These are phyloP conservation scores for Pluteus cervinus DNA, from an alignment of 768 basidiomycete genomes.

Conservation along the genomic window DNA sequence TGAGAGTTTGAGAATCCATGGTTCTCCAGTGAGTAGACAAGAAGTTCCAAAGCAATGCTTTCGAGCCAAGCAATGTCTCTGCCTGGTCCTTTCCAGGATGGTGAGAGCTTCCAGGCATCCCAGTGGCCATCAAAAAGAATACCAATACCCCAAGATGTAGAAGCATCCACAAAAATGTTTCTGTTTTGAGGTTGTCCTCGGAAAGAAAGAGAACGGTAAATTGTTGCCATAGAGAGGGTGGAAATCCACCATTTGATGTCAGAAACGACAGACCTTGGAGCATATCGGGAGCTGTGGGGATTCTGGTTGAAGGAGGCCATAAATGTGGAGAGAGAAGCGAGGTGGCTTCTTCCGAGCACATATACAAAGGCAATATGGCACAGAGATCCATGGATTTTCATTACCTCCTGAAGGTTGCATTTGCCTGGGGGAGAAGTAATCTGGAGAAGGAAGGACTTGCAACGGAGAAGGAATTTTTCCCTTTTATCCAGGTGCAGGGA, in stretches of 20 bases:
- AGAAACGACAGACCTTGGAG: slow-evolving; percentile 14
- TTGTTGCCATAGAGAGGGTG: neutral
- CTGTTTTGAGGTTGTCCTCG: slow-evolving; percentile 6
- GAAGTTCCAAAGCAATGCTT: slow-evolving; percentile 16
- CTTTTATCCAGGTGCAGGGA: slow-evolving; percentile 20
- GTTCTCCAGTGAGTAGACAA: slow-evolving; percentile 13
- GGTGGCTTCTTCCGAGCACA: slow-evolving; percentile 15
- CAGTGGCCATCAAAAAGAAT: slow-evolving; percentile 19
- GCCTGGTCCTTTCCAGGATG: slow-evolving; percentile 11
- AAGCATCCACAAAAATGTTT: slow-evolving; percentile 28
- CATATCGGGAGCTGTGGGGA: slow-evolving; percentile 9
- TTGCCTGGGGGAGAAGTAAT: neutral
- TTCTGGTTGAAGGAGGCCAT: slow-evolving; percentile 15
- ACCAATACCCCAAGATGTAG: slow-evolving; percentile 34
- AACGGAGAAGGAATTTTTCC: slow-evolving; percentile 13
- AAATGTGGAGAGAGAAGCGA: slow-evolving; percentile 20
- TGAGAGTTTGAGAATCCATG: slow-evolving; percentile 7
- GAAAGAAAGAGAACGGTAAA: slow-evolving; percentile 10
- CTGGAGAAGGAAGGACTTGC: slow-evolving; percentile 9
- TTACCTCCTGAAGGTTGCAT: slow-evolving; percentile 7
- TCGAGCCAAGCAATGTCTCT: slow-evolving; percentile 22
- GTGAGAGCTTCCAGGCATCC: slow-evolving; percentile 17
- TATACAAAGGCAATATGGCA: slow-evolving; percentile 27
- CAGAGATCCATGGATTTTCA: slow-evolving; percentile 23
- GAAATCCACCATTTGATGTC: slow-evolving; percentile 28